Percentiles rank a stretch among this genome's conserved stretches.
These are phyloP conservation scores for Xylaria hypoxylon DNA, from an alignment of 2,329 filamentous ascomycete species.

Conservation along the genomic window DNA sequence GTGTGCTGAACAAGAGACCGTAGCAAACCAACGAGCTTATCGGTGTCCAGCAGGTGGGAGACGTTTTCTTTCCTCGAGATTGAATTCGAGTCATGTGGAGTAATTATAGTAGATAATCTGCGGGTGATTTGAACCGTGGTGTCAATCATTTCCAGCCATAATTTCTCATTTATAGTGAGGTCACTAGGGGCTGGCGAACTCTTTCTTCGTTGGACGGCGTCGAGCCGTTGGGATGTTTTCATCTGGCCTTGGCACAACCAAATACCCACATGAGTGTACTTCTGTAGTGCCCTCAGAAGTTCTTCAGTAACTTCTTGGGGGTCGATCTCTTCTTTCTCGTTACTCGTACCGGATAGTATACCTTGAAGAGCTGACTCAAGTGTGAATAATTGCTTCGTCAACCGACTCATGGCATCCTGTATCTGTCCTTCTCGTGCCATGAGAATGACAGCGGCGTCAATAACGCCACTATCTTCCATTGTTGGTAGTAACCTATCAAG, in stretches of 20 bases:
- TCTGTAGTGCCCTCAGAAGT: slow-evolving; percentile 81
- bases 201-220: slow-evolving; percentile 63
- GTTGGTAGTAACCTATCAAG: slow-evolving; percentile 84
- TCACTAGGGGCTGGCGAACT: slow-evolving; percentile 57
- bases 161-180: slow-evolving; percentile 64
- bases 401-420: slow-evolving; percentile 82
- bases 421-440: slow-evolving; percentile 90
- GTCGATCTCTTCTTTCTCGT: slow-evolving; percentile 65
- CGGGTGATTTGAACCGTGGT: slow-evolving; percentile 72
- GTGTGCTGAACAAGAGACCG: slow-evolving; percentile 87
- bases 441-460: slow-evolving; percentile 92
- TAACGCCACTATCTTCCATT: slow-evolving; percentile 88
- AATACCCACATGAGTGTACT: slow-evolving; percentile 91
- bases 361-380: slow-evolving; percentile 83
- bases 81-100: slow-evolving; percentile 40
- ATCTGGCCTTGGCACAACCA: slow-evolving; percentile 94
- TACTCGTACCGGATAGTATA: slow-evolving; percentile 71
- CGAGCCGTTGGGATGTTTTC: slow-evolving; percentile 65
- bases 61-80: slow-evolving; percentile 43
- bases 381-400: slow-evolving; percentile 83
- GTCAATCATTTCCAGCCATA: slow-evolving; percentile 73
- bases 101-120: slow-evolving; percentile 68
- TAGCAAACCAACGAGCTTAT: slow-evolving; percentile 74
- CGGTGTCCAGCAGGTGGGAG: slow-evolving; percentile 59
- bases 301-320: slow-evolving; percentile 76